These are phyloP conservation scores for Artemisia tridentata DNA, from an alignment of 129 eudicot species.

Conservation along the genomic window DNA sequence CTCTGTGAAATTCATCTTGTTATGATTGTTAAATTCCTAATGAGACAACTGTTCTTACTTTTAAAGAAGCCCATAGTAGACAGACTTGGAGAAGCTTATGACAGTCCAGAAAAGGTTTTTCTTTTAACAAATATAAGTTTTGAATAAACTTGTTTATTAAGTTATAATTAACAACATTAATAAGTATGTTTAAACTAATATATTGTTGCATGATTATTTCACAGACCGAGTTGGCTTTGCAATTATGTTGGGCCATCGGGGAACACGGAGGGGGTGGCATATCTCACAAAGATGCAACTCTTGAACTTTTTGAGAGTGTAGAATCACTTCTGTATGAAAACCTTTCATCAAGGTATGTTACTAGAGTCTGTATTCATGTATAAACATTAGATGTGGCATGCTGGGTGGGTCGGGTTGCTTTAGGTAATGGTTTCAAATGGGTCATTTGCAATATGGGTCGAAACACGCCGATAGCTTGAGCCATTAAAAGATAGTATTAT, in stretches of 20 bases:
- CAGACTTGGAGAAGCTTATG: no score
- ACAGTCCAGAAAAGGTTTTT: no score
- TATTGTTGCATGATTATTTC: conserved; percentile 19
- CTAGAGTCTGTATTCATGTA: no score
- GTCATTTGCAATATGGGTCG: no score
- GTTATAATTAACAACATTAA: neutral
- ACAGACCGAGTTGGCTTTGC: conserved; percentile 91
- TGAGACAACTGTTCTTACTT: conserved; percentile 18
- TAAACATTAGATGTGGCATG: no score
- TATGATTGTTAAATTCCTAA: conserved; percentile 9
- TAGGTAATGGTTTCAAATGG: no score
- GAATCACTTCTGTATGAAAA: no score
- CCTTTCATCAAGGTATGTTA: no score
- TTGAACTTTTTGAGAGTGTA: conserved; percentile 91
- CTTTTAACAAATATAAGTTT: conserved; percentile 24
- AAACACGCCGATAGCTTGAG: no score
- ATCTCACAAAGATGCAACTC: conserved; percentile 83
- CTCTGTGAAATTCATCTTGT: conserved; percentile 5
- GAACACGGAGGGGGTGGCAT: conserved; percentile 95
- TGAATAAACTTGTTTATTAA: neutral
- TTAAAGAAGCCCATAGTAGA: conserved; percentile 87
- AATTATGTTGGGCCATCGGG: conserved; percentile 97
- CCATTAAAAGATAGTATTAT: no score
- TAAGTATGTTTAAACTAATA: neutral
- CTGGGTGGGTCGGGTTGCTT: no score